Conservation (phyloP, 2,329 filamentous ascomycete genomes). For the Xylariaceae sp. region DNA sequence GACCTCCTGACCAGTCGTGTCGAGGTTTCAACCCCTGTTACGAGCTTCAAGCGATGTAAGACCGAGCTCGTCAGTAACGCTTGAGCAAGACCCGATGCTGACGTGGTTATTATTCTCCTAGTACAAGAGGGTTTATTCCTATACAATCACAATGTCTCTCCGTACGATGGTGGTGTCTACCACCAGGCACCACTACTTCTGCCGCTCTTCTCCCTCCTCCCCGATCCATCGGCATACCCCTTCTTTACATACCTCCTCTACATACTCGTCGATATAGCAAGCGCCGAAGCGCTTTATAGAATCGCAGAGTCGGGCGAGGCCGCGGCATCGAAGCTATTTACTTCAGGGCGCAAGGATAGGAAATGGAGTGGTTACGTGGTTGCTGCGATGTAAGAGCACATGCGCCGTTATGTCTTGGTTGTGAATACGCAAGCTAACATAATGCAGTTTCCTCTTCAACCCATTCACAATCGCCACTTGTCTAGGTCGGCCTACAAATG, state of each 20-base stretch:
- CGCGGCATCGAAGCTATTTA: slow-evolving; percentile 74
- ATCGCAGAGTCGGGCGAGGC: slow-evolving; percentile 86
- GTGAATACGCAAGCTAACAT: slow-evolving; percentile 15
- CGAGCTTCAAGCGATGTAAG: slow-evolving; percentile 96
- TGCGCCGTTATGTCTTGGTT: background rate
- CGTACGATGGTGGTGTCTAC: slow-evolving; percentile 90
- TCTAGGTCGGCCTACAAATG: slow-evolving; percentile 84
- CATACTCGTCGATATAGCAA: slow-evolving; percentile 79
- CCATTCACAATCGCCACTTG: slow-evolving; percentile 93
- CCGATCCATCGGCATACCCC: slow-evolving; percentile 69
- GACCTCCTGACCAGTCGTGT: slow-evolving; percentile 88
- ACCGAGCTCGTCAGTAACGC: background rate
- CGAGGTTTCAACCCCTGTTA: slow-evolving; percentile 95
- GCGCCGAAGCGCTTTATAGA: slow-evolving; percentile 76
- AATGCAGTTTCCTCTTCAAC: slow-evolving; percentile 83
- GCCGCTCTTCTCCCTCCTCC: slow-evolving; percentile 88
- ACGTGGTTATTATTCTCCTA: slow-evolving; percentile 47
- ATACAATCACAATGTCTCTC: slow-evolving; percentile 94
- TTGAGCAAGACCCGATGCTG: background rate
- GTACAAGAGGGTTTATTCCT: slow-evolving; percentile 97
- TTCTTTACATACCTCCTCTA: slow-evolving; percentile 83
- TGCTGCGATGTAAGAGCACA: slow-evolving; percentile 72
- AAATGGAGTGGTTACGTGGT: slow-evolving; percentile 77
- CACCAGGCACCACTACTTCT: slow-evolving; percentile 87
- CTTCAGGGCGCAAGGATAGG: slow-evolving; percentile 77